Conservation (phyloP, 2,329 filamentous ascomycete species). For the Colletotrichum australisinense region DNA sequence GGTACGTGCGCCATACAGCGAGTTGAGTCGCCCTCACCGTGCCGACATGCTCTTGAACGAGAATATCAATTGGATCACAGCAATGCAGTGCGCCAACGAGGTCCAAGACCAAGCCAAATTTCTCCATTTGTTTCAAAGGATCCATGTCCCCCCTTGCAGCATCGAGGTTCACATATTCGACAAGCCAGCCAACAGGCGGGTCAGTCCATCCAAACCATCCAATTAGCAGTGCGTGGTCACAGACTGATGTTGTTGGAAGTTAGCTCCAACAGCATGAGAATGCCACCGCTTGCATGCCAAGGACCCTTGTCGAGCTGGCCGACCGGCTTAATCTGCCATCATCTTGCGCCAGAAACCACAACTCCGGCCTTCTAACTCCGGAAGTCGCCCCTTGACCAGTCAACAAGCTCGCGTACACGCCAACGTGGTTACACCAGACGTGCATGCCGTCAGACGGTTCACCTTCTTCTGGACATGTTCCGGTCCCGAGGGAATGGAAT, state of each 20-base stretch:
- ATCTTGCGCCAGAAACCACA: background rate
- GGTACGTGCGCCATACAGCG: too few species aligned
- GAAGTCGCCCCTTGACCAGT: background rate
- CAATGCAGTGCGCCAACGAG: background rate
- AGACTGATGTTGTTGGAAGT: background rate
- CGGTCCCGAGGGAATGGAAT: background rate
- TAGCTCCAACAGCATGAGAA: background rate
- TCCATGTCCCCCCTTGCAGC: background rate
- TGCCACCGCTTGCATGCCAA: background rate
- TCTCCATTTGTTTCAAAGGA: background rate
- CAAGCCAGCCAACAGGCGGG: background rate
- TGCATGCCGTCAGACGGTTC: background rate
- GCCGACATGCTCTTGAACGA: too few species aligned
- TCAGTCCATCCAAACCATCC: background rate
- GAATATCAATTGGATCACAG: too few species aligned
- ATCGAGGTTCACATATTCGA: background rate
- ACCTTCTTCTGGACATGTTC: background rate
- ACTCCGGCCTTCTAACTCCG: background rate
- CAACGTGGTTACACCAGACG: background rate
- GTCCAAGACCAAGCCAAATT: background rate
- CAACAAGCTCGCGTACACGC: background rate
- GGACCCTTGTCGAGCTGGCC: background rate
- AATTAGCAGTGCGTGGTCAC: background rate
- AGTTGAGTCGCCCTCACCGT: too few species aligned
- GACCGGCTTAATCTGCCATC: too few species aligned